Conservation (phyloP, 331 rosid genomes). For the Rosa hybrid region DNA sequence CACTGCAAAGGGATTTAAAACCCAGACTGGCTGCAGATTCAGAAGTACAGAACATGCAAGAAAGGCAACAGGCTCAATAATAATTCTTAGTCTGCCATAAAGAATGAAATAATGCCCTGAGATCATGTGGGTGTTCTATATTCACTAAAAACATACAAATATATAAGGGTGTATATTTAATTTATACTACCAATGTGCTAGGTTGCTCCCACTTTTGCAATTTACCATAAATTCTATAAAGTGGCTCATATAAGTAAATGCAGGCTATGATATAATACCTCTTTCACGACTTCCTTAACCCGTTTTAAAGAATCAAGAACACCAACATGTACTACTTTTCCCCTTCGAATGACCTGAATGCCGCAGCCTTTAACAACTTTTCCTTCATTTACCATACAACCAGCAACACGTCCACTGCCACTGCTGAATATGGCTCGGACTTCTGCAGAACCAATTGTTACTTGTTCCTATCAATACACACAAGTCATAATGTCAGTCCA, state of each 20-base stretch:
- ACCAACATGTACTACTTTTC: slow-evolving; percentile 60
- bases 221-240: neutral
- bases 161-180: neutral
- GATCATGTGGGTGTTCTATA: neutral
- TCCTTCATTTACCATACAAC: slow-evolving; percentile 89
- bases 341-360: slow-evolving; percentile 71
- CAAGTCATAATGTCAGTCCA: slow-evolving; percentile 21
- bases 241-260: neutral
- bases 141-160: neutral
- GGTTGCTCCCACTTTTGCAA: neutral
- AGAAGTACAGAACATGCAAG: neutral
- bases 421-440: slow-evolving; percentile 87
- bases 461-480: slow-evolving; percentile 65
- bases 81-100: neutral
- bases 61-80: neutral
- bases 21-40: neutral
- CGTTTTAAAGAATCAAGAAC: slow-evolving; percentile 85
- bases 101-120: neutral
- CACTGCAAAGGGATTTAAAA: neutral
- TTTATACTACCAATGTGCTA: neutral
- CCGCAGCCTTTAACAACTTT: slow-evolving; percentile 77
- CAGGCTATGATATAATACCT: slow-evolving; percentile 50
- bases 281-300: slow-evolving; percentile 87
- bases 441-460: slow-evolving; percentile 77
- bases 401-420: slow-evolving; percentile 95